Conservation (phyloP, 2,329 filamentous ascomycete species). For the Sporothrix dimorphospora region DNA sequence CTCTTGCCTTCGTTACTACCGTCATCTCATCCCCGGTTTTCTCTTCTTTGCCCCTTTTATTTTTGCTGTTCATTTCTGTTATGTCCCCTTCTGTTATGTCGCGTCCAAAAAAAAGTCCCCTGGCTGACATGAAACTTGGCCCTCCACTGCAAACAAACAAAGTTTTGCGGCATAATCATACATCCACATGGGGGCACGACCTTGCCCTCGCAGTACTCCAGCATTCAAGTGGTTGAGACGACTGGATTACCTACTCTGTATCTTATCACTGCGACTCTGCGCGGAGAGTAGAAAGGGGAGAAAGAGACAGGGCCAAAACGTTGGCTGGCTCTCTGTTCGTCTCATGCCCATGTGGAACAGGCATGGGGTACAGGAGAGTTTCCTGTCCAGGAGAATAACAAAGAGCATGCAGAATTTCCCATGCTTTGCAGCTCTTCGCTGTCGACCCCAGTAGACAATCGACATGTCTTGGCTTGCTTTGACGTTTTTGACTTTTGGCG, state of each 20-base stretch:
- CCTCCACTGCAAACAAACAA: conserved; percentile 1
- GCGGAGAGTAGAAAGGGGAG: background rate
- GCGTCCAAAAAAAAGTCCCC: background rate
- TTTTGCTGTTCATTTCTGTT: background rate
- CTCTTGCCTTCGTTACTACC: background rate
- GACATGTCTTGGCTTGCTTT: conserved; percentile 15
- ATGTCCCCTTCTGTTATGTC: conserved; percentile 6
- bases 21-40: background rate
- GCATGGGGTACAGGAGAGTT: background rate
- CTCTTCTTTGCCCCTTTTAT: background rate
- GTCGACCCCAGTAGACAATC: background rate
- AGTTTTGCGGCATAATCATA: background rate
- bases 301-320: conserved; percentile 16
- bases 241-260: background rate
- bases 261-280: conserved; percentile 5
- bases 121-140: conserved; percentile 12
- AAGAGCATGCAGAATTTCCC: background rate
- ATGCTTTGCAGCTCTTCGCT: background rate
- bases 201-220: background rate
- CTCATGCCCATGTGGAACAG: conserved; percentile 22
- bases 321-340: conserved; percentile 17
- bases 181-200: conserved; percentile 5
- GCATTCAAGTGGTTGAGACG: background rate
- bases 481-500: conserved; percentile 13
- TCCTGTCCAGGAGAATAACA: background rate